These are phyloP conservation scores for Metarhizium humberi DNA, from an alignment of 2,329 filamentous ascomycete genomes.

Conservation along the genomic window DNA sequence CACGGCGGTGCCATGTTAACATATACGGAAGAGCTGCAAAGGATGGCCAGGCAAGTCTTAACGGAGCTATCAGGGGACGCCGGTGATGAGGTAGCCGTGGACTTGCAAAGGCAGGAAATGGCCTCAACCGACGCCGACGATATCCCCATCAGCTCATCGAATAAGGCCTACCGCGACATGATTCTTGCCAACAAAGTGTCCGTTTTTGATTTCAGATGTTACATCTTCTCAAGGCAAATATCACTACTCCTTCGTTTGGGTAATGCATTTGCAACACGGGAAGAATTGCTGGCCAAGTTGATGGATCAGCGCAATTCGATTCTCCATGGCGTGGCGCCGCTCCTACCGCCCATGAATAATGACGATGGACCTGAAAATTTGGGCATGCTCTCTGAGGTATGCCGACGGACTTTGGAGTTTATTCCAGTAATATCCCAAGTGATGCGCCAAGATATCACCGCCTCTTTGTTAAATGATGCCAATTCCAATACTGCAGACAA, in stretches of 20 bases:
- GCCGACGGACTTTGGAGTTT: slow-evolving; percentile 72
- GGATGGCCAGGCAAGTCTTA: slow-evolving; percentile 43
- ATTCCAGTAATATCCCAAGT: slow-evolving; percentile 71
- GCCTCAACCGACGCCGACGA: slow-evolving; percentile 37
- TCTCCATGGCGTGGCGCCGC: slow-evolving; percentile 46
- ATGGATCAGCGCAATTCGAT: slow-evolving; percentile 53
- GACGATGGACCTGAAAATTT: slow-evolving; percentile 64
- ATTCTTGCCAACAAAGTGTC: slow-evolving; percentile 95
- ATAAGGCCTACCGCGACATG: slow-evolving; percentile 81
- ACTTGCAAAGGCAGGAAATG: slow-evolving; percentile 37
- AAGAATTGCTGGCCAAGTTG: slow-evolving; percentile 53
- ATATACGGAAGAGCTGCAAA: slow-evolving; percentile 65
- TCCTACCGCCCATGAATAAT: slow-evolving; percentile 36
- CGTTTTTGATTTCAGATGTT: slow-evolving; percentile 88
- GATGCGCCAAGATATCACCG: slow-evolving; percentile 63
- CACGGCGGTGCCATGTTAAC: slow-evolving; percentile 64
- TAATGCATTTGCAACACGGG: slow-evolving; percentile 57
- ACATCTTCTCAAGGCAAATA: slow-evolving; percentile 86
- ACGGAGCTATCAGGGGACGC: slow-evolving; percentile 24
- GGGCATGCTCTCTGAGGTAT: slow-evolving; percentile 74
- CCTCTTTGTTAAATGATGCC: slow-evolving; percentile 45
- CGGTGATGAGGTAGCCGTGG: slow-evolving; percentile 32
- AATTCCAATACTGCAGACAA: slow-evolving; percentile 26
- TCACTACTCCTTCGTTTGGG: slow-evolving; percentile 72
- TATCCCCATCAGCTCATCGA: slow-evolving; percentile 52